Percentiles rank a stretch among this genome's conserved stretches.
Evolutionary conservation across 73 alveolate genomes (phyloP).

Genomic region (Stentor coeruleus): DNA sequence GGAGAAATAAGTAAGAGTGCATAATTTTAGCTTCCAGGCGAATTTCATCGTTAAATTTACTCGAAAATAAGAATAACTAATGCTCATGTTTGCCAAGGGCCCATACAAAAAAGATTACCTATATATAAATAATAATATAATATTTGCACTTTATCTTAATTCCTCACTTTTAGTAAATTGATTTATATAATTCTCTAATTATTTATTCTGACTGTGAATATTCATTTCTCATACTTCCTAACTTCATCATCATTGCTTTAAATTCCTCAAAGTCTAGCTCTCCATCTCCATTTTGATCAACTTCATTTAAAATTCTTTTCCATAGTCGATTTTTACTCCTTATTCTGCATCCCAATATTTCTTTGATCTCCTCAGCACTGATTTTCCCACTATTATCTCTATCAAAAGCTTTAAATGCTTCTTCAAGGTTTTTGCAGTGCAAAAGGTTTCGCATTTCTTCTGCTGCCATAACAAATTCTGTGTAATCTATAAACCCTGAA

Average conservation of each 20-base stretch:
- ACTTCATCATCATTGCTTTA: not conserved
- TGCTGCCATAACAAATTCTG: slow-evolving; percentile 1
- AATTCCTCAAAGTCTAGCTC: slow-evolving; percentile 2
- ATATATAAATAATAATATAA: too few species aligned
- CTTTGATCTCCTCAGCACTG: not conserved
- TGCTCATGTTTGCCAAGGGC: too few species aligned
- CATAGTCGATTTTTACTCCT: not conserved
- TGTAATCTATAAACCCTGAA: not conserved
- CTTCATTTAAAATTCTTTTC: not conserved
- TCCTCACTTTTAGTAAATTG: too few species aligned
- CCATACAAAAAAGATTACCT: too few species aligned
- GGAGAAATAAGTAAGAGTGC: too few species aligned
- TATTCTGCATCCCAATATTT: not conserved
- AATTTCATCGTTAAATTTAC: too few species aligned
- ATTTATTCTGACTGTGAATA: too few species aligned
- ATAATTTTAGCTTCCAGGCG: too few species aligned
- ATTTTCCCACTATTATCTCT: slow-evolving; percentile 11
- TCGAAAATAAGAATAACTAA: too few species aligned
- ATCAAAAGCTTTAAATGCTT: not conserved
- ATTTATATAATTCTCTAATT: too few species aligned
- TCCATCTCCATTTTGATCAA: slow-evolving; percentile 5
- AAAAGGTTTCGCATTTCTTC: not conserved
- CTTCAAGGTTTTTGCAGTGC: not conserved
- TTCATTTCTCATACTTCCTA: too few species aligned
- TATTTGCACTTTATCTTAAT: too few species aligned